Base-by-base conservation (phyloP, 1,284 basidiomycete species). In the Gomphus bonarii region DNA sequence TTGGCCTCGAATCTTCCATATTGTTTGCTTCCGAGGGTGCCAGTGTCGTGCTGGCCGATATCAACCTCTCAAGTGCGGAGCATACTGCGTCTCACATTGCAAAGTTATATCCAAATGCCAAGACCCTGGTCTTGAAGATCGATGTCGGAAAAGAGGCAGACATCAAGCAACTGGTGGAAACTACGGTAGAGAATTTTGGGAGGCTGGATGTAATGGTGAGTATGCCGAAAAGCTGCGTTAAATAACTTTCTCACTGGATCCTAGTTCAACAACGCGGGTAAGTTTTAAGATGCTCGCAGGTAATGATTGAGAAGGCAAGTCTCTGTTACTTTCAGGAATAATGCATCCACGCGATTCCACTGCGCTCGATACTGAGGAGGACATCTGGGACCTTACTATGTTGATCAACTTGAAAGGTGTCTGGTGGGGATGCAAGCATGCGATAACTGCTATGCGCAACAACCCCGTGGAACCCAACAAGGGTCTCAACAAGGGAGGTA, bases 341-440 rank as follows among this genome's bases (percentile, higher is more conserved):
- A 97, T 98, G 95, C 95, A 97, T 69, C 85, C 91, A 11, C 82
- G 76, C 22, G 95, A 98, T 67, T 94, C 95, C 68, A 87, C 94
- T 68, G 95, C 95, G 6, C 76, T 97, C 65, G 94, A 92, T 70
- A 98, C 95, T 14, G 92, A 95, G 65, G 95, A 98, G 72, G 84
- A 79, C 63, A 92, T 97, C 70, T 97, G 95, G 94, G 91, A 95
- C 69, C 75, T 93, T 58, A 93, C 91, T 5, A 91, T 95, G 85
- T 78, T 82, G 61, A 88, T 97, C 75, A 98, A 98, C 70, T 82
- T 95, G 69, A 98, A 98, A 73, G 95, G 95, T 57, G 95, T 97
- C 59, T 97, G 95, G 95, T 98, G 88, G 84, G 95, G 95, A 48
- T 95, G 89, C 79, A 97, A 97, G 72, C 87, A 98, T 68, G 95